These are phyloP conservation scores for Fusarium sp. DNA, from an alignment of 2,329 filamentous ascomycete species.

Conservation along the genomic window DNA sequence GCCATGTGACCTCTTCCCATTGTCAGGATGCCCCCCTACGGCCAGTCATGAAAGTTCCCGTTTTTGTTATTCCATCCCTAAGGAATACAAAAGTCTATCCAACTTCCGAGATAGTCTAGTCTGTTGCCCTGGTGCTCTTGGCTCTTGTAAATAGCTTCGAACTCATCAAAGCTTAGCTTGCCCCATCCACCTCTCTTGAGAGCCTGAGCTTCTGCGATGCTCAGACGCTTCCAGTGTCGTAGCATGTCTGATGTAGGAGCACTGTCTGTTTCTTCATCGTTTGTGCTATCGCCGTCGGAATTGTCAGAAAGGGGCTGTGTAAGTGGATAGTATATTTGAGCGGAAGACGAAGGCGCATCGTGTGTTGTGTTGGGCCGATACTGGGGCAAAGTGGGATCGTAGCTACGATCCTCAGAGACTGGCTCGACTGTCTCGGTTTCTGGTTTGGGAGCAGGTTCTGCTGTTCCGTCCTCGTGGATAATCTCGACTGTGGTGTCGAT, in stretches of 20 bases:
- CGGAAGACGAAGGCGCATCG: slow-evolving; percentile 28
- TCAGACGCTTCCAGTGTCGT: slow-evolving; percentile 65
- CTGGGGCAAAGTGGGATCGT: slow-evolving; percentile 75
- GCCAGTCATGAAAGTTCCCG: neutral
- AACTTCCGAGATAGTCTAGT: slow-evolving; percentile 85
- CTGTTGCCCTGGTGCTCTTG: slow-evolving; percentile 71
- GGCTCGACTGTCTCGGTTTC: slow-evolving; percentile 31
- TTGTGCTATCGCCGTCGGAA: slow-evolving; percentile 1
- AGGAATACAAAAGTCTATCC: slow-evolving; percentile 86
- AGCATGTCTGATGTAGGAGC: slow-evolving; percentile 52
- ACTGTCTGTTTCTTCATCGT: slow-evolving; percentile 30
- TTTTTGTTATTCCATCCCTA: slow-evolving; percentile 47
- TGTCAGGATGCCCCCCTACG: neutral
- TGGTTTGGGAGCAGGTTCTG: slow-evolving; percentile 23
- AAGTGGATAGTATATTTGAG: slow-evolving; percentile 40
- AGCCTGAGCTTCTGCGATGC: slow-evolving; percentile 75
- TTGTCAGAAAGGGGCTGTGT: slow-evolving; percentile 18
- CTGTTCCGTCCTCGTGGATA: slow-evolving; percentile 40
- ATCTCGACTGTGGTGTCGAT: slow-evolving; percentile 46
- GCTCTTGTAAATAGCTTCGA: slow-evolving; percentile 78
- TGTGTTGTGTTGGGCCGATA: slow-evolving; percentile 68
- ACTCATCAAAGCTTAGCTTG: slow-evolving; percentile 81
- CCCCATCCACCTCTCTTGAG: slow-evolving; percentile 81
- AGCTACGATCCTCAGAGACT: slow-evolving; percentile 50
- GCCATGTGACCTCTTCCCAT: neutral